Conservation (phyloP, 2,329 filamentous ascomycete genomes). For the Colletotrichum zoysiae region DNA sequence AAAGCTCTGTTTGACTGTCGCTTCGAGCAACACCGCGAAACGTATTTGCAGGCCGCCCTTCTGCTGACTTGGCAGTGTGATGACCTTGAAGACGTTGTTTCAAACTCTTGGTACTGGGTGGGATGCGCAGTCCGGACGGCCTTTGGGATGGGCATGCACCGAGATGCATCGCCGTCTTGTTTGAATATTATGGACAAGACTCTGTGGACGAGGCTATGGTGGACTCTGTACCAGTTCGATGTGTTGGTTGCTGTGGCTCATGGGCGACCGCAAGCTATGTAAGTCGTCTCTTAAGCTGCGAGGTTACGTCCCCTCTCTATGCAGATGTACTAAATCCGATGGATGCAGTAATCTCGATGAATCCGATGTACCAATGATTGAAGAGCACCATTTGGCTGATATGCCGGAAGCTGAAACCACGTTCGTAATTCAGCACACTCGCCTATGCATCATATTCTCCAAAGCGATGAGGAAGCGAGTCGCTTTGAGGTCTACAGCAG, state of each 20-base stretch:
- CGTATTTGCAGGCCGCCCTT: slow-evolving; percentile 66
- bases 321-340: neutral
- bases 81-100: slow-evolving; percentile 65
- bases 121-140: slow-evolving; percentile 65
- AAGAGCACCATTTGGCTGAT: slow-evolving; percentile 59
- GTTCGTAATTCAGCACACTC: slow-evolving; percentile 62
- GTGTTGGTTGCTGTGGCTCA: slow-evolving; percentile 55
- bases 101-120: slow-evolving; percentile 66
- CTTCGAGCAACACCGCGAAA: slow-evolving; percentile 65
- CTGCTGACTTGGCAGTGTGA: slow-evolving; percentile 69
- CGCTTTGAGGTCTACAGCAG: slow-evolving; percentile 36
- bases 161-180: slow-evolving; percentile 49
- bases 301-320: neutral
- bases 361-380: slow-evolving; percentile 61
- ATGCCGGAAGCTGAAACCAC: slow-evolving; percentile 53
- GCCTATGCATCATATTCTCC: slow-evolving; percentile 64
- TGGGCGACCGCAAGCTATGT: slow-evolving; percentile 65
- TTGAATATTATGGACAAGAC: slow-evolving; percentile 50
- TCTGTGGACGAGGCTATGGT: slow-evolving; percentile 56
- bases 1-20: slow-evolving; percentile 66
- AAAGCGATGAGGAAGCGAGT: slow-evolving; percentile 48
- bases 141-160: slow-evolving; percentile 66
- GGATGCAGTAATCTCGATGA: slow-evolving; percentile 59
- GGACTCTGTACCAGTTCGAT: slow-evolving; percentile 56
- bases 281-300: slow-evolving; percentile 24